These are phyloP conservation scores for Kurtzmaniella quercitrusa DNA, from an alignment of 1,139 yeast species.

Conservation along the genomic window DNA sequence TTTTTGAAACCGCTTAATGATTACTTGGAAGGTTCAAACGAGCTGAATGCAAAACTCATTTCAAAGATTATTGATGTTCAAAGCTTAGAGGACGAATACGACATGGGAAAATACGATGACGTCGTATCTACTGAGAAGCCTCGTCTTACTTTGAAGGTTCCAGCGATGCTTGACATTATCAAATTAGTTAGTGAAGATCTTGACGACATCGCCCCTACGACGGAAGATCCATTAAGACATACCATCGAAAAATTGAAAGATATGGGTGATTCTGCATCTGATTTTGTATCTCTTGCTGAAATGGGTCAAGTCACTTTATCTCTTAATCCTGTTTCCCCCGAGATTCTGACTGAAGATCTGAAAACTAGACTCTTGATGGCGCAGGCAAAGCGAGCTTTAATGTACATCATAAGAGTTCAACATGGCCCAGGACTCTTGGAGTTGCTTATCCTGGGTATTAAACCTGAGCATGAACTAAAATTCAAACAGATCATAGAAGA, in stretches of 20 bases:
- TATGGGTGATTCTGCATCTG: constrained; percentile 35
- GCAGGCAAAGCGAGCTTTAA: constrained; percentile 76
- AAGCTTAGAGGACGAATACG: constrained; percentile 58
- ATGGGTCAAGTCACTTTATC: constrained; percentile 35
- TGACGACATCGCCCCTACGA: constrained; percentile 45
- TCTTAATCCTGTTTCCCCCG: constrained; percentile 50
- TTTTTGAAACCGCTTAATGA: constrained; percentile 80
- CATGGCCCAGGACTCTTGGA: constrained; percentile 70
- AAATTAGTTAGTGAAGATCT: constrained; percentile 53
- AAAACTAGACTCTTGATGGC: constrained; percentile 58
- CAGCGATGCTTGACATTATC: constrained; percentile 62
- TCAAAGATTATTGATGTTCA: constrained; percentile 49
- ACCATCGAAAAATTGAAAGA: constrained; percentile 31
- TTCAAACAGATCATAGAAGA: constrained; percentile 53
- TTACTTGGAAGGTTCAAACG: constrained; percentile 51
- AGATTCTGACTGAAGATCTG: constrained; percentile 39
- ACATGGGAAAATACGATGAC: constrained; percentile 67
- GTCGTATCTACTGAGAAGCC: constrained; percentile 67
- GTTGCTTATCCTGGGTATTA: constrained; percentile 67
- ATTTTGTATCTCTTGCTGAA: constrained; percentile 39
- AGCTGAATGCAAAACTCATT: constrained; percentile 42
- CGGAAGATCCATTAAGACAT: constrained; percentile 55
- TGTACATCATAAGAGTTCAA: constrained; percentile 81
- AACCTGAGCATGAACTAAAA: constrained; percentile 59
- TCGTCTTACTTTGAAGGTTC: constrained; percentile 54